Evolutionary conservation across 23 red algal genomes (phyloP).

Genomic region (Gracilaria vermiculophylla): DNA sequence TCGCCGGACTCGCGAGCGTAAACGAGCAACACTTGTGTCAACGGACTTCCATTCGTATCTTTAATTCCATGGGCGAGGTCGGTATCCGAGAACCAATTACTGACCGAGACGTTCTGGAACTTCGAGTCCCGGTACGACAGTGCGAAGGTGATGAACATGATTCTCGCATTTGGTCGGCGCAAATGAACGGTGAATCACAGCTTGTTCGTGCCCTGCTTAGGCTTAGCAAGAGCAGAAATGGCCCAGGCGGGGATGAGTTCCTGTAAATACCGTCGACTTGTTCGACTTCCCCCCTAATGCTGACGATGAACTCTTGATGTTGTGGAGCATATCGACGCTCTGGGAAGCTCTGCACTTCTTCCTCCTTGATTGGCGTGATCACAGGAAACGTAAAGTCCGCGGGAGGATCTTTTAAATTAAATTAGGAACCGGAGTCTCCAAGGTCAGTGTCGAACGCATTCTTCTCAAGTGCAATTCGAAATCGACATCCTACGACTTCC

Average conservation of each 20-base stretch:
- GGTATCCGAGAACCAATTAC: no score
- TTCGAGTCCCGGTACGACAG: neutral
- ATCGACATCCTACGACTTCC: no score
- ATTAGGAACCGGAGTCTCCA: slow-evolving; percentile 1
- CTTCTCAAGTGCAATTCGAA: neutral
- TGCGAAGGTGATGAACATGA: neutral
- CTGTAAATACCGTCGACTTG: neutral
- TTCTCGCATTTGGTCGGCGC: neutral
- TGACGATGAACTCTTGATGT: neutral
- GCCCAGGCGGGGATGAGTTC: slow-evolving; percentile 1
- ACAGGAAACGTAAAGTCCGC: neutral
- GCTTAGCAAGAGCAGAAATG: neutral
- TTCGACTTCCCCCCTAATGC: neutral
- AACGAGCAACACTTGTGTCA: no score
- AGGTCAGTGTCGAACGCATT: neutral
- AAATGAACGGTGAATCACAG: neutral
- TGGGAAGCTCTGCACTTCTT: neutral
- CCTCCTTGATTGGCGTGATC: neutral
- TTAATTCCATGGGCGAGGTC: no score
- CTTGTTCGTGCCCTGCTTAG: neutral
- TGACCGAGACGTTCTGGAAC: no score
- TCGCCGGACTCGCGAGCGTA: no score
- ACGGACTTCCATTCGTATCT: no score
- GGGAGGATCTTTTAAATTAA: neutral
- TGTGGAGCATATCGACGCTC: neutral